Base-by-base conservation (phyloP, 2,329 filamentous ascomycete genomes). In the Hypocreales sp. region DNA sequence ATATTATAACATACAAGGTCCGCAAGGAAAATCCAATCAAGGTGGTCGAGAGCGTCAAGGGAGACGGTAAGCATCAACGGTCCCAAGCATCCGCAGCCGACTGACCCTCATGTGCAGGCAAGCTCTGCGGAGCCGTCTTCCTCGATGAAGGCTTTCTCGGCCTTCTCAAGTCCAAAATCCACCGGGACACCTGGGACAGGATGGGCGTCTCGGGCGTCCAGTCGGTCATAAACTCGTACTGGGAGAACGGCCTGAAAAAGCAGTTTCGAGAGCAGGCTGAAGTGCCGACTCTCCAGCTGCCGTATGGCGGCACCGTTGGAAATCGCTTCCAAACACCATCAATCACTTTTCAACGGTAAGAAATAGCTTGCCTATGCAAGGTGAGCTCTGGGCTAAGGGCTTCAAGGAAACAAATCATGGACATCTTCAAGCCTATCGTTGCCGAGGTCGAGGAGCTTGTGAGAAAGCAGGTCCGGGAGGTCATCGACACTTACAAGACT, bases 1-100 rank as follows among this genome's bases (percentile, higher is more conserved):
- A 61, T 12, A 32, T 60, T 0, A 58, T 60, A 22, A 58, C 43
- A 13, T 61, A 60, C 12, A 32, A 39, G 3, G 31, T 57, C 0
- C 27, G 31, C 0, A 35, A 30, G 0, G 30, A 27, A 0, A 4
- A 36, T 0, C 51, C 53, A 0, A 42, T 56, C 7, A 15, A 28
- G 0, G 36, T 61, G 0, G 34, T 41, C 3, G 57, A 62, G 9
- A 41, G 45, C 0, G 53, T 58, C 1, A 35, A 40, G 10, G 57
- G 57, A 0, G 40, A 53, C 7, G 56, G 55, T 44, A 8, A 19
- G 41, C 38, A 10, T 10, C 10, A 13, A 2, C n/a, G n/a, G n/a
- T n/a, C n/a, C n/a, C n/a, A n/a, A n/a, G n/a, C n/a, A n/a, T n/a
- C n/a, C n/a, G n/a, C n/a, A n/a, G n/a, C n/a, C n/a, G n/a, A n/a